Evolutionary conservation across 306 rosid species (phyloP).

Genomic region (Lathyrus aphaca): DNA sequence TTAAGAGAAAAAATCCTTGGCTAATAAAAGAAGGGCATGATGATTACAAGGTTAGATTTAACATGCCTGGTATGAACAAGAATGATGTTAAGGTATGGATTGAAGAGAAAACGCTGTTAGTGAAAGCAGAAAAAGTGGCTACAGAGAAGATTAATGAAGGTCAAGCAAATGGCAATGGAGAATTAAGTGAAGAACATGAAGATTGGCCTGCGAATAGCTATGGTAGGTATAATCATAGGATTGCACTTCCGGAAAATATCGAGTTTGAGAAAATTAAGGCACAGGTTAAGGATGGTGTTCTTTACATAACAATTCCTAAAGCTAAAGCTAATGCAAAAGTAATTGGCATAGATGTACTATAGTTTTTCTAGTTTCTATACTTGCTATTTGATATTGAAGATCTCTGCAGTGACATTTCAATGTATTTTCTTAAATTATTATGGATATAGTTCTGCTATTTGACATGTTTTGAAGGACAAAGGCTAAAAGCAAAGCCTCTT

Average conservation of each 20-base stretch:
- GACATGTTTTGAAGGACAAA: no score
- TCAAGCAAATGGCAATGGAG: no score
- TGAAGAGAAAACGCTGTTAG: conserved; percentile 42
- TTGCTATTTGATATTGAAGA: no score
- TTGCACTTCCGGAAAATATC: conserved; percentile 35
- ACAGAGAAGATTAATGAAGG: neutral
- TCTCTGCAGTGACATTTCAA: no score
- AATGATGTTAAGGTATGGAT: conserved; percentile 47
- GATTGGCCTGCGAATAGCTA: conserved; percentile 42
- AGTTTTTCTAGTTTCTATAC: no score
- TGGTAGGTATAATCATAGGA: conserved; percentile 40
- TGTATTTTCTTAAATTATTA: no score
- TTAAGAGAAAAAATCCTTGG: conserved; percentile 39
- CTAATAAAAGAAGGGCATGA: conserved; percentile 40
- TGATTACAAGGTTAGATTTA: conserved; percentile 41
- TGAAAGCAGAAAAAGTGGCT: conserved; percentile 38
- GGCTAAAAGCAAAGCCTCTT: no score
- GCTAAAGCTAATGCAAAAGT: conserved; percentile 16
- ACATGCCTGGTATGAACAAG: conserved; percentile 46
- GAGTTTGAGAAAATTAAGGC: conserved; percentile 47
- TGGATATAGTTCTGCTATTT: no score
- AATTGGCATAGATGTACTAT: conserved; percentile 37
- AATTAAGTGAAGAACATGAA: neutral
- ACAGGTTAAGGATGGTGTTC: conserved; percentile 44
- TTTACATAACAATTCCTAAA: conserved; percentile 43